Conservation (phyloP, 148 eudicot genomes). For the Rhododendron mucronatum region DNA sequence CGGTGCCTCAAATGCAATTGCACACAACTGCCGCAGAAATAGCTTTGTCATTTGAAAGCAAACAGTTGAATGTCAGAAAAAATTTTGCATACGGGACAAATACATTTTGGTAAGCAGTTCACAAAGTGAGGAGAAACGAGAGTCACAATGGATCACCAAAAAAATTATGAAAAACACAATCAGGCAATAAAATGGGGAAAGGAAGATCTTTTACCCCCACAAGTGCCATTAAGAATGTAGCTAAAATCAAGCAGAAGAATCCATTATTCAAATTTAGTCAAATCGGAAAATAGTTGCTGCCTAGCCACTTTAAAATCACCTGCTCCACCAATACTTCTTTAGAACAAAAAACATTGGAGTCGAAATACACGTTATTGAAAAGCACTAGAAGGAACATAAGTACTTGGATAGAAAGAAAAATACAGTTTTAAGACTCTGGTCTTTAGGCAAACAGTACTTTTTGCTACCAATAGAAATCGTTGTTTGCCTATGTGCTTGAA, state of each 20-base stretch:
- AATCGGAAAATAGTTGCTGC: conserved; percentile 4
- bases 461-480: conserved; percentile 49
- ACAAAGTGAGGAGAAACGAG: no score
- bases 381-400: conserved; percentile 9
- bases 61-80: background rate
- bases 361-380: conserved; percentile 25
- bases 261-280: background rate
- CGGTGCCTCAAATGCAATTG: background rate
- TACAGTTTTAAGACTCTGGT: conserved; percentile 31
- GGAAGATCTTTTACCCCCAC: background rate
- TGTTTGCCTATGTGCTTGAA: conserved; percentile 72
- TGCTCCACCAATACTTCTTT: conserved; percentile 17
- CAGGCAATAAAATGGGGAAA: background rate
- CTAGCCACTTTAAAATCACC: conserved; percentile 15
- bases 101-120: background rate
- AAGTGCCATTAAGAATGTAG: conserved; percentile 1
- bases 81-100: background rate
- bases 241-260: background rate
- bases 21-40: background rate
- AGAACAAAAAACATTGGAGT: conserved; percentile 16
- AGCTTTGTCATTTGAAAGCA: background rate
- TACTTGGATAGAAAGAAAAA: conserved; percentile 22
- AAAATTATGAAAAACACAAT: background rate
- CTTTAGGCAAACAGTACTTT: conserved; percentile 45
- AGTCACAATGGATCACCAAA: background rate